Conservation (phyloP, 2,329 filamentous ascomycete species). For the Ophiostoma ips region DNA sequence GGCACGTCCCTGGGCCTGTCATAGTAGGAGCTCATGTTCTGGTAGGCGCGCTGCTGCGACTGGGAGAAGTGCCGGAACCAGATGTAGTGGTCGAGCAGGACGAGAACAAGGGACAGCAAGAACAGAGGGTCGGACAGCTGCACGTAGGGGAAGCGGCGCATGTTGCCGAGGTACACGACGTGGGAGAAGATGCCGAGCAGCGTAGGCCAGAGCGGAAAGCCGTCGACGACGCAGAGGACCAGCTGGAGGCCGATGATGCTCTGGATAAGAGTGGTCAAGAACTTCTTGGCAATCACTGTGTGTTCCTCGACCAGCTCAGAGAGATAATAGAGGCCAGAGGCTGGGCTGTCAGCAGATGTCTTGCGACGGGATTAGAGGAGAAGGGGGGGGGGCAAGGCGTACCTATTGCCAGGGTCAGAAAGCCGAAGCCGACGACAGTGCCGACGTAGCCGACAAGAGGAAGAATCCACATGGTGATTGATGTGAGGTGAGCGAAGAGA, state of each 20-base stretch:
- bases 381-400: slow-evolving; percentile 16
- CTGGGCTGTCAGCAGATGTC: slow-evolving; percentile 7
- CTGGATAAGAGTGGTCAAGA: slow-evolving; percentile 80
- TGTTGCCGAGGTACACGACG: slow-evolving; percentile 75
- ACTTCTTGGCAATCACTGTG: slow-evolving; percentile 76
- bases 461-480: slow-evolving; percentile 74
- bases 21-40: slow-evolving; percentile 45
- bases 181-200: slow-evolving; percentile 68
- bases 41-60: slow-evolving; percentile 42
- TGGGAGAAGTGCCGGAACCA: slow-evolving; percentile 91
- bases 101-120: slow-evolving; percentile 67
- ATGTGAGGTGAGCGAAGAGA: neutral
- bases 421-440: slow-evolving; percentile 76
- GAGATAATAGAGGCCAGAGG: slow-evolving; percentile 95
- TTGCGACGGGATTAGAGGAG: neutral
- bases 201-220: slow-evolving; percentile 67
- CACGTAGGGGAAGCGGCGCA: slow-evolving; percentile 61
- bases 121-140: slow-evolving; percentile 82
- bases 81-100: slow-evolving; percentile 80
- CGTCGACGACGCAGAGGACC: slow-evolving; percentile 65
- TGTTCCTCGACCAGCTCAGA: slow-evolving; percentile 97
- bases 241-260: slow-evolving; percentile 59
- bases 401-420: slow-evolving; percentile 81
- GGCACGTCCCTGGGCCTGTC: slow-evolving; percentile 51
- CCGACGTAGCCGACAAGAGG: slow-evolving; percentile 83